These are phyloP conservation scores for Papiliotrema terrestris DNA, from an alignment of 1,284 basidiomycete species.

Conservation along the genomic window DNA sequence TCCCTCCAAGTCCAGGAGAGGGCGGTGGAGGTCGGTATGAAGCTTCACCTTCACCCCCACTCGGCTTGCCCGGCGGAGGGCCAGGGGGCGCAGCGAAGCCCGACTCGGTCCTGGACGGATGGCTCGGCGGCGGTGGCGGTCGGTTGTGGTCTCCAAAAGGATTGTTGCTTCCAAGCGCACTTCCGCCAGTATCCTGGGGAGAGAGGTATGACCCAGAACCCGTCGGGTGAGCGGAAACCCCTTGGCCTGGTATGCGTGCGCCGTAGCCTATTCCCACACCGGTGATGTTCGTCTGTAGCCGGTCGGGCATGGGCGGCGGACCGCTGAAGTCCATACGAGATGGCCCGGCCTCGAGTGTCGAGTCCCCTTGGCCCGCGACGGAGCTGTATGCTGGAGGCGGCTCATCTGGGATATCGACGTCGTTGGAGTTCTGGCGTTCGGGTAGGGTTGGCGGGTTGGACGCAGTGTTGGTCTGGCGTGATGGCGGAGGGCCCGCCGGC, in stretches of 20 bases:
- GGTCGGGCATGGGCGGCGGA: conserved; percentile 43
- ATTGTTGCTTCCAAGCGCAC: background rate
- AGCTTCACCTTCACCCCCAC: background rate
- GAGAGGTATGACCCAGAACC: background rate
- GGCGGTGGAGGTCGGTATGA: background rate
- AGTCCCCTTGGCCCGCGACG: conserved; percentile 10
- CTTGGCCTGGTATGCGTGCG: background rate
- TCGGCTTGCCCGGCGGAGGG: conserved; percentile 2
- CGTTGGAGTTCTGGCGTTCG: conserved; percentile 8
- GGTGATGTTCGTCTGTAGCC: conserved; percentile 11
- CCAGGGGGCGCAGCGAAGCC: background rate
- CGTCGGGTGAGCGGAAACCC: background rate
- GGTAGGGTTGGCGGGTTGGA: background rate
- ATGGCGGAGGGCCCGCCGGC: conserved; percentile 7
- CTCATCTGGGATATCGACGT: conserved; percentile 25
- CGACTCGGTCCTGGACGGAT: conserved; percentile 8
- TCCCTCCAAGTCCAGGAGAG: background rate
- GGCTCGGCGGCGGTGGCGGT: conserved; percentile 18
- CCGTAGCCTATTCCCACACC: conserved; percentile 37
- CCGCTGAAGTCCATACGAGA: conserved; percentile 42
- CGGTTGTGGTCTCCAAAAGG: conserved; percentile 4
- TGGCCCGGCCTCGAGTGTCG: conserved; percentile 33
- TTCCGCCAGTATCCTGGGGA: background rate
- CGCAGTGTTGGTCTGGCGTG: background rate
- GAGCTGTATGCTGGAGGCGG: conserved; percentile 37